These are phyloP conservation scores for Clonostachys rhizophaga DNA, from an alignment of 2,329 filamentous ascomycete genomes.

Conservation along the genomic window DNA sequence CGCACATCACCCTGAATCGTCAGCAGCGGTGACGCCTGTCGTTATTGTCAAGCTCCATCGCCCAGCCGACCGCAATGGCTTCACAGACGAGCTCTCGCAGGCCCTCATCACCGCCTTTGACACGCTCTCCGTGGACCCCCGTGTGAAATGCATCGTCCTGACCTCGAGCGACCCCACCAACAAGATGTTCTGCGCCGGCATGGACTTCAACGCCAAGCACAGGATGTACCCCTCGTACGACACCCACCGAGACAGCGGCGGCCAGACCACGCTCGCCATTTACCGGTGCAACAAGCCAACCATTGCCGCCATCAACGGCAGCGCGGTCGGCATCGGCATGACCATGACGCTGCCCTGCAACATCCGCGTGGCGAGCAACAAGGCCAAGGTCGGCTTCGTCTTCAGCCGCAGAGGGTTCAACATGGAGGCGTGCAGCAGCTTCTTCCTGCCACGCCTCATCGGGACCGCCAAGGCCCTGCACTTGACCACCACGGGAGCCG, in stretches of 20 bases:
- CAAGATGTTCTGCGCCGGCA: constrained; percentile 53
- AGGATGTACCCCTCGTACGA: constrained; percentile 11
- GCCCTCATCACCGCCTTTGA: constrained; percentile 53
- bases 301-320: constrained; percentile 54
- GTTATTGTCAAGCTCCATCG: constrained; percentile 62
- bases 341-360: constrained; percentile 56
- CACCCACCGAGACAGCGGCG: constrained; percentile 44
- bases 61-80: constrained; percentile 63
- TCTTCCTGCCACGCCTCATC: constrained; percentile 67
- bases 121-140: constrained; percentile 44
- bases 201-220: constrained; percentile 40
- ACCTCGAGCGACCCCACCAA: constrained; percentile 43
- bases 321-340: constrained; percentile 55
- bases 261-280: constrained; percentile 48
- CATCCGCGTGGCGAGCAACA: constrained; percentile 45
- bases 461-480: constrained; percentile 60
- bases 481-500: constrained; percentile 61
- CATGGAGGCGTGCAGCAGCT: constrained; percentile 69
- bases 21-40: constrained; percentile 52
- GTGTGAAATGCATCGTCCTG: constrained; percentile 50
- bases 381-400: constrained; percentile 69
- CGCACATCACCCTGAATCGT: constrained; percentile 42
- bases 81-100: constrained; percentile 58
- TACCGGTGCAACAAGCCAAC: constrained; percentile 54
- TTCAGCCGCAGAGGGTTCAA: constrained; percentile 66